Evolutionary conservation across 345 rosid species (phyloP).

Genomic region (Cardamine occulta): DNA sequence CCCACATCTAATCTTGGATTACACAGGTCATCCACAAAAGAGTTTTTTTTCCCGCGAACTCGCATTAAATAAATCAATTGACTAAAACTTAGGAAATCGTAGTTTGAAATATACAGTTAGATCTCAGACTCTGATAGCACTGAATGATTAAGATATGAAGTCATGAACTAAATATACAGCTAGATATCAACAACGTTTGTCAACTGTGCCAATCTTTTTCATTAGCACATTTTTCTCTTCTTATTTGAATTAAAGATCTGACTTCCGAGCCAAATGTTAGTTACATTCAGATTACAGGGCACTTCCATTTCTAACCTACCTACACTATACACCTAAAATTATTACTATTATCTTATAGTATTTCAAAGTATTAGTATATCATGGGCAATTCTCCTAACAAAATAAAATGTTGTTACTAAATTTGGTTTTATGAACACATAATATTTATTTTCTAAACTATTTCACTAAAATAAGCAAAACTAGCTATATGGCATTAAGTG

Average conservation of each 20-base stretch:
- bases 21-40: slow-evolving; percentile 1
- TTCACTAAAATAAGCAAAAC: slow-evolving; percentile 1
- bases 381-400: neutral
- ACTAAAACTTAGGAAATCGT: slow-evolving; percentile 9
- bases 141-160: slow-evolving; percentile 3
- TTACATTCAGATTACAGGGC: neutral
- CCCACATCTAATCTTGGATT: slow-evolving; percentile 12
- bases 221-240: neutral
- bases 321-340: no score
- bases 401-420: neutral
- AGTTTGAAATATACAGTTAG: slow-evolving; percentile 6
- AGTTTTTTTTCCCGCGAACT: neutral
- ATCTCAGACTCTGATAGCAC: slow-evolving; percentile 8
- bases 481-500: neutral
- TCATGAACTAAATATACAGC: slow-evolving; percentile 21
- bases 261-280: slow-evolving; percentile 9
- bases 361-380: neutral
- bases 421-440: neutral
- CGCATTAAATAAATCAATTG: slow-evolving; percentile 2
- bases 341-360: neutral
- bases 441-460: neutral
- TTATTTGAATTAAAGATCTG: slow-evolving; percentile 1
- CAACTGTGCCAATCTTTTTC: slow-evolving; percentile 11
- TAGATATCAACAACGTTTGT: slow-evolving; percentile 21
- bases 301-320: no score